phyloP scores from a whole-genome alignment of 75 land plant species.

The Pinus albicaulis region DNA sequence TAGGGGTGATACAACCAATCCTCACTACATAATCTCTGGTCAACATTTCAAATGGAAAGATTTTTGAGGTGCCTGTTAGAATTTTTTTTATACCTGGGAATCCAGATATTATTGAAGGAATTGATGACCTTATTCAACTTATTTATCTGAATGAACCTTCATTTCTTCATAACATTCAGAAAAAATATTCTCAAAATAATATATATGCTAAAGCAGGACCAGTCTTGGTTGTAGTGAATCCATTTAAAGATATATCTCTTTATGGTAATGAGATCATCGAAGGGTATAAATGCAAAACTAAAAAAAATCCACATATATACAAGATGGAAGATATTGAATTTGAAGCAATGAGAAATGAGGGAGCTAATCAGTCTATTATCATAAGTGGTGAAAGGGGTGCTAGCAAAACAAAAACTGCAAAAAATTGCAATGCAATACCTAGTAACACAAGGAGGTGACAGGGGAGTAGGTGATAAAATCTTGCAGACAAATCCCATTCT shows the following conservation, averaged over 20 bases:
- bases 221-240: slow-evolving; percentile 94
- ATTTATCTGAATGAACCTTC: slow-evolving; percentile 98
- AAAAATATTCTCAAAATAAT: slow-evolving; percentile 62
- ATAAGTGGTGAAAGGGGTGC: slow-evolving; percentile 99
- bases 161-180: slow-evolving; percentile 75
- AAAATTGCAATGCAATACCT: slow-evolving; percentile 91
- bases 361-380: slow-evolving; percentile 87
- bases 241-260: slow-evolving; percentile 78
- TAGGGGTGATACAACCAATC: slow-evolving; percentile 55
- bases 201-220: slow-evolving; percentile 99
- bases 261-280: slow-evolving; percentile 72
- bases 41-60: slow-evolving; percentile 71
- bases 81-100: slow-evolving; percentile 80
- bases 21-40: slow-evolving; percentile 52
- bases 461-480: slow-evolving; percentile 76
- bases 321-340: slow-evolving; percentile 85
- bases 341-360: slow-evolving; percentile 90
- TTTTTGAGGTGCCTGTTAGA: slow-evolving; percentile 46
- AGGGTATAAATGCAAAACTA: slow-evolving; percentile 56
- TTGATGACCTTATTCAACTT: slow-evolving; percentile 95
- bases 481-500: slow-evolving; percentile 76
- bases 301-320: slow-evolving; percentile 87
- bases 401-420: slow-evolving; percentile 93
- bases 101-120: slow-evolving; percentile 94
- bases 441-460: slow-evolving; percentile 78